phyloP scores from a whole-genome alignment of 2,329 filamentous ascomycete species.

The Chaetomiaceae sp. region DNA sequence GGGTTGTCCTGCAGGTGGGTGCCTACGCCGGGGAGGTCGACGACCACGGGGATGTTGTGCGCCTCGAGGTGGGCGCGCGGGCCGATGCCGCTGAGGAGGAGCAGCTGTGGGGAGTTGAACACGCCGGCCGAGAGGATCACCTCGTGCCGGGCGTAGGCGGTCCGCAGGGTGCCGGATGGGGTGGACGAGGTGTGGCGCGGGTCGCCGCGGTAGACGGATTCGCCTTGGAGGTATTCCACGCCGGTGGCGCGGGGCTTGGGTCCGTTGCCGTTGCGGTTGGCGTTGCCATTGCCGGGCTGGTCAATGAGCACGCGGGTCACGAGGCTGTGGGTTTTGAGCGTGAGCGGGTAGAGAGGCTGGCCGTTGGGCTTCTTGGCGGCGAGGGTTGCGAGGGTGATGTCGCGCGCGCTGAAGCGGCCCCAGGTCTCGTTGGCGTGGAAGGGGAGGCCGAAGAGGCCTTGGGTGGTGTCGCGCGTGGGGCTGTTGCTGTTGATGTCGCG shows the following conservation, averaged over 20 bases:
- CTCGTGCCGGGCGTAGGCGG: constrained; percentile 34
- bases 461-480: background rate
- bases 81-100: constrained; percentile 49
- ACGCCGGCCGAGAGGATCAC: constrained; percentile 48
- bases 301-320: constrained; percentile 31
- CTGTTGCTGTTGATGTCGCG: background rate
- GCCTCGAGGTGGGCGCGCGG: constrained; percentile 38
- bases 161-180: constrained; percentile 10
- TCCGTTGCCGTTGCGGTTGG: too few species aligned
- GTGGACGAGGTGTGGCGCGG: constrained; percentile 28
- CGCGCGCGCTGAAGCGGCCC: constrained; percentile 50
- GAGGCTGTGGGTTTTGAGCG: constrained; percentile 30
- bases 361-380: constrained; percentile 26
- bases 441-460: constrained; percentile 43
- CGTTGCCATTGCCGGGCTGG: background rate
- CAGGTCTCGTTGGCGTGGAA: constrained; percentile 45
- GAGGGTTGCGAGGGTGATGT: constrained; percentile 41
- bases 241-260: constrained; percentile 24
- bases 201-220: constrained; percentile 35
- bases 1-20: constrained; percentile 47
- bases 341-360: constrained; percentile 36
- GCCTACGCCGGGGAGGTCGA: constrained; percentile 47
- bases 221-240: constrained; percentile 33
- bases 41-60: constrained; percentile 42
- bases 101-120: constrained; percentile 48